phyloP scores from a whole-genome alignment of 805 yeast genomes.

The Lipomyces chichibuensis region DNA sequence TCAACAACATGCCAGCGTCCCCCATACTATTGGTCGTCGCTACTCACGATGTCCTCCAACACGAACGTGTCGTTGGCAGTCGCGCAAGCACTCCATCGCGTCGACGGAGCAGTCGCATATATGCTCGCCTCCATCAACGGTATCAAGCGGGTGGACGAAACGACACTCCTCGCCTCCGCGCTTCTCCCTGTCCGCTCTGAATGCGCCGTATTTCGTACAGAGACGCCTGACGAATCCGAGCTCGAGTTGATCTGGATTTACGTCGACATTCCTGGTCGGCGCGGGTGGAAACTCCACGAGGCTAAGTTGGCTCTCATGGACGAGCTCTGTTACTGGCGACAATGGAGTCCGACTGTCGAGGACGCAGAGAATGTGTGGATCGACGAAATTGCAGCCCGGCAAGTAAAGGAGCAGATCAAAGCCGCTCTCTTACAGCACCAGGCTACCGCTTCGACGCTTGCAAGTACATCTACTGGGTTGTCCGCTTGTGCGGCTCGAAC shows the following conservation, averaged over 20 bases:
- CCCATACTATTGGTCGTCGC: constrained; percentile 9
- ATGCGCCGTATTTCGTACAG: neutral
- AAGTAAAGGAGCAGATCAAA: constrained; percentile 17
- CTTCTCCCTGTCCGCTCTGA: neutral
- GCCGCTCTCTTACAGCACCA: constrained; percentile 9
- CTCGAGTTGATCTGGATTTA: constrained; percentile 16
- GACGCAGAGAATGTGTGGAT: constrained; percentile 27
- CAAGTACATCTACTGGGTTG: neutral
- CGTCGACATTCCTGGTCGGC: constrained; percentile 14
- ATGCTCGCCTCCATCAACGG: constrained; percentile 6
- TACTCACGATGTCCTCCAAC: neutral
- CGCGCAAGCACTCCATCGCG: neutral
- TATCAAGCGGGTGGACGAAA: constrained; percentile 8
- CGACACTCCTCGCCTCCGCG: neutral
- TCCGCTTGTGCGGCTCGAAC: neutral
- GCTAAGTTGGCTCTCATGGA: constrained; percentile 16
- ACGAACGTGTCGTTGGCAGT: neutral
- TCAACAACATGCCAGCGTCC: neutral
- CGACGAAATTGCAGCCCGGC: constrained; percentile 4
- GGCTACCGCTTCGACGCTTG: neutral
- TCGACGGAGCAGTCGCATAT: neutral
- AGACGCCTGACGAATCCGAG: constrained; percentile 1
- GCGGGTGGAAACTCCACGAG: constrained; percentile 26
- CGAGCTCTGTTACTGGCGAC: constrained; percentile 28
- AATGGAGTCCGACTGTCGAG: constrained; percentile 19